Base-by-base conservation (phyloP, 1,284 basidiomycete species). In the Papiliotrema nemorosa region DNA sequence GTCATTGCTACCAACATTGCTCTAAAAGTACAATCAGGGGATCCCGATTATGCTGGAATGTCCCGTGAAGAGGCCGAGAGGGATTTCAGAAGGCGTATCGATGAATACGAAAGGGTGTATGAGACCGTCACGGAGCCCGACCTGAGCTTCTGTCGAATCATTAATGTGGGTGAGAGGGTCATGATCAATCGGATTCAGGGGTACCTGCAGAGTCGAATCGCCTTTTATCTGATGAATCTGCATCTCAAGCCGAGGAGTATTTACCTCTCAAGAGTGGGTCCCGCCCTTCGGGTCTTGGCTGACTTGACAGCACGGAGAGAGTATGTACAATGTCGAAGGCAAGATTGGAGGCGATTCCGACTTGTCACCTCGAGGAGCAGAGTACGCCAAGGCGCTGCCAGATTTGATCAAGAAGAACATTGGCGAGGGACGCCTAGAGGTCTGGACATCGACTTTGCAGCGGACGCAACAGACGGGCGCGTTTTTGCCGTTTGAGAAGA, bases 141-240 rank as follows among this genome's bases (percentile, higher is more conserved):
- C 64, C 79, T 94, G 26, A 87, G 84, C 31, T 96, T 90, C 73
- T 80, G 93, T 58, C 83, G 86, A 59, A 92, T 96, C 66, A 83
- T 84, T 49, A 91, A 96, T 63, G 87, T 96, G 24, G 91, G 92
- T 12, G 83, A 82, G 58, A 85, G 88, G 70, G 90, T 91, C 41
- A 85, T 84, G 1, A 81, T 92, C 54, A 87, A 85, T 59, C 81
- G 84, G 58, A 92, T 93, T 47, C 82, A 90, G 62, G 91, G 93
- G 20, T 98, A 98, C 69, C 77, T 98, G 54, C 90, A 96, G 70
- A 91, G 88, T 78, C 85, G 96, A 33, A 94, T 98, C 59, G 94
- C 91, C 3, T 98, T 97, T 76, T 99, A 96, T 75, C 79, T 98
- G 52, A 97, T 97, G 93, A 98, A 98, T 75, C 74, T 97, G 62